Conservation (phyloP, 805 yeast species). For the Pichia kluyveri region DNA sequence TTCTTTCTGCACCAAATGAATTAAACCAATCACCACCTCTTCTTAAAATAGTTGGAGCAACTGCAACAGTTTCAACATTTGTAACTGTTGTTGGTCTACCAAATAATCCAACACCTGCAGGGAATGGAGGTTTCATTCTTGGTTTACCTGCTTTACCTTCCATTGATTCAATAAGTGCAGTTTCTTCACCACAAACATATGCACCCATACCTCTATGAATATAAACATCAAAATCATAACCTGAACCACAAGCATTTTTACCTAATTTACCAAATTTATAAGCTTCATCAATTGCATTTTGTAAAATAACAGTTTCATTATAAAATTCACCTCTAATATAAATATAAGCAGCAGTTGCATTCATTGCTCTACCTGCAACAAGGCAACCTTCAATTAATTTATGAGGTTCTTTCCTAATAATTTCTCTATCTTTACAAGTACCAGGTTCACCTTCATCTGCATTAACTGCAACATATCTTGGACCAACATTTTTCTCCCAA, state of each 20-base stretch:
- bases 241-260: constrained; percentile 80
- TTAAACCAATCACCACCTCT: constrained; percentile 88
- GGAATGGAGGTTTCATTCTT: constrained; percentile 89
- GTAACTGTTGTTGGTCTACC: constrained; percentile 91
- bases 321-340: constrained; percentile 88
- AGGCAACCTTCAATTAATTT: constrained; percentile 89
- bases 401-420: constrained; percentile 86
- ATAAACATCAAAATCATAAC: constrained; percentile 74
- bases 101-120: constrained; percentile 86
- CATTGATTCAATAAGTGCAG: constrained; percentile 77
- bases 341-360: constrained; percentile 87
- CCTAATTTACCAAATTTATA: constrained; percentile 75
- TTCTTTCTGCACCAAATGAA: constrained; percentile 76
- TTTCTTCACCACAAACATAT: constrained; percentile 87
- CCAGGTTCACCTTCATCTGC: constrained; percentile 97
- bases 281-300: constrained; percentile 80
- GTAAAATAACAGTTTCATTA: constrained; percentile 67
- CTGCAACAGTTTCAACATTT: constrained; percentile 86
- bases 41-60: constrained; percentile 81
- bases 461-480: constrained; percentile 79
- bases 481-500: constrained; percentile 87
- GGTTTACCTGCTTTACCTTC: constrained; percentile 95
- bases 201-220: constrained; percentile 94
- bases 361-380: constrained; percentile 85
- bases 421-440: constrained; percentile 87